Conservation (phyloP, 1,284 basidiomycete species). For the Ganoderma boninense region DNA sequence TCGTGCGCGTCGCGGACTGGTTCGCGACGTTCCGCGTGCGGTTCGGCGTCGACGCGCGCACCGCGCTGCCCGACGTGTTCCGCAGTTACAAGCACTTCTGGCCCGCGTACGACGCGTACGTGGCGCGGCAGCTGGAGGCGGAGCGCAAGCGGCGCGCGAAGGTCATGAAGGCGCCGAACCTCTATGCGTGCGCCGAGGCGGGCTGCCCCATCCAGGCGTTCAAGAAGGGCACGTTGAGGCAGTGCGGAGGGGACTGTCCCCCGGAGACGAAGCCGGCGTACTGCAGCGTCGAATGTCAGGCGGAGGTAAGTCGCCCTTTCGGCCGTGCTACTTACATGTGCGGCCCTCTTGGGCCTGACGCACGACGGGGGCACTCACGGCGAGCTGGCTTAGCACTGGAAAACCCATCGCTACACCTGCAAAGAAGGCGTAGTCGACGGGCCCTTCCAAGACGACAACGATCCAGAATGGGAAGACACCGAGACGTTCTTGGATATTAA, state of each 20-base stretch:
- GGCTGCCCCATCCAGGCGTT: conserved; percentile 6
- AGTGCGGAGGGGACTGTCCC: conserved; percentile 5
- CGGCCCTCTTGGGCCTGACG: neutral
- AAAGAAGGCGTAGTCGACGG: neutral
- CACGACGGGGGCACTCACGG: neutral
- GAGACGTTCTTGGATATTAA: neutral
- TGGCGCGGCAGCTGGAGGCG: neutral
- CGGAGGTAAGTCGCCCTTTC: neutral
- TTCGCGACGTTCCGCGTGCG: neutral
- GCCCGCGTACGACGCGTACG: neutral
- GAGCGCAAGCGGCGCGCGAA: neutral
- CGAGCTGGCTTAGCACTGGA: neutral
- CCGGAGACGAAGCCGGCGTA: neutral
- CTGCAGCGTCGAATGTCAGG: conserved; percentile 9
- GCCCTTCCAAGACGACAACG: neutral
- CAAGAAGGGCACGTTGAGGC: neutral
- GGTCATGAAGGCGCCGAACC: conserved; percentile 5
- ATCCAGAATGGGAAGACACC: conserved; percentile 4
- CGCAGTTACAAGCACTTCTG: neutral
- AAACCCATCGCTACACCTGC: neutral
- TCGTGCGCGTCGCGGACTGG: conserved; percentile 9
- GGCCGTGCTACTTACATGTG: neutral
- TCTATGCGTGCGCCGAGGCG: conserved; percentile 9
- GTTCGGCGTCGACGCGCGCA: conserved; percentile 1
- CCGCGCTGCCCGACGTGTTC: neutral